These are phyloP conservation scores for Ceratorhiza oryzae-sativae DNA, from an alignment of 1,284 basidiomycete species.

Conservation along the genomic window DNA sequence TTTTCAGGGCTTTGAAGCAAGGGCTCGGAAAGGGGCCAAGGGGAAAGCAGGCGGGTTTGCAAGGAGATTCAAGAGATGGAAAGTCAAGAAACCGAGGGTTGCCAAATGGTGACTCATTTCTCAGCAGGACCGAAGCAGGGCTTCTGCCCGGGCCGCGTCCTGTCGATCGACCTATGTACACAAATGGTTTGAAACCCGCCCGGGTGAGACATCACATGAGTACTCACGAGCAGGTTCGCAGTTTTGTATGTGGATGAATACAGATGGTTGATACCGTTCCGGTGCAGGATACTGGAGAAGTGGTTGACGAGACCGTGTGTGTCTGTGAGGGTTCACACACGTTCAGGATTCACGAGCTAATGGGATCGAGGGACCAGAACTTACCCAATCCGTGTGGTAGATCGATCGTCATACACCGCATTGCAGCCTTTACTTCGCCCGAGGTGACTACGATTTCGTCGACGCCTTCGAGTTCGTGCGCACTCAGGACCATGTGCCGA, in stretches of 20 bases:
- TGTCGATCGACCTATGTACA: constrained; percentile 55
- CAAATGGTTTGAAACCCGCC: neutral
- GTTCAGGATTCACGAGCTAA: neutral
- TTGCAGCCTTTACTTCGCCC: constrained; percentile 46
- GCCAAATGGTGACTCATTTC: neutral
- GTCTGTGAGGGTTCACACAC: constrained; percentile 53
- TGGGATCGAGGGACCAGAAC: constrained; percentile 45
- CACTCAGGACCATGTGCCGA: constrained; percentile 75
- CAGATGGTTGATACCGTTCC: constrained; percentile 79
- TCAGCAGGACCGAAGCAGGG: constrained; percentile 56
- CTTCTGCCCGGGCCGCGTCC: constrained; percentile 56
- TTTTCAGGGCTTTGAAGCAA: constrained; percentile 2
- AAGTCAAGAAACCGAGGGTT: neutral
- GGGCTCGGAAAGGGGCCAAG: neutral
- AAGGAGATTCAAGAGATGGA: neutral
- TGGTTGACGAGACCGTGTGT: constrained; percentile 78
- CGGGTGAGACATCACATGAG: constrained; percentile 46
- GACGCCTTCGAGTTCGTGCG: constrained; percentile 66
- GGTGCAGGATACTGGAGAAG: constrained; percentile 73
- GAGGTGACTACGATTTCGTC: constrained; percentile 48
- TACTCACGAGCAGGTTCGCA: constrained; percentile 70
- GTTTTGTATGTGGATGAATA: constrained; percentile 86
- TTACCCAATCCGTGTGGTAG: constrained; percentile 69
- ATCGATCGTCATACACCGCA: constrained; percentile 72
- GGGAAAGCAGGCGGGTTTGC: neutral